phyloP scores from a whole-genome alignment of 1,284 basidiomycete species.

The Apiotrichum porosum region DNA sequence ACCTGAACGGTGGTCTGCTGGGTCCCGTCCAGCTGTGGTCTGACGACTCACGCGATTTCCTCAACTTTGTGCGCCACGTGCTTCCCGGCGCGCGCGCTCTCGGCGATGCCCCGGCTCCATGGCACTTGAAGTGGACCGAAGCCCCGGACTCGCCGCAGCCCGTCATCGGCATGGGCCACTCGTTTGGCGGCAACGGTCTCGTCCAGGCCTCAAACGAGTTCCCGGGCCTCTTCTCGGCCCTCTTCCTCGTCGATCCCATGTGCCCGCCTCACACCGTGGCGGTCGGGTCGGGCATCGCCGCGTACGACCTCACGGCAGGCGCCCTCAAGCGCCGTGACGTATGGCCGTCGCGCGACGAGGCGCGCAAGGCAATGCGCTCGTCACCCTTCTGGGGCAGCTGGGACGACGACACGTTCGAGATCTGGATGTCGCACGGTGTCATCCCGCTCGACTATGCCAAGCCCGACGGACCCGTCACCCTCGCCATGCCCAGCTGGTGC shows the following conservation, averaged over 20 bases:
- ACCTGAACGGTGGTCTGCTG: conserved; percentile 59
- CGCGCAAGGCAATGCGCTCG: conserved; percentile 51
- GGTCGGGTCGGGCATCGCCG: neutral
- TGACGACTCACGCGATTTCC: conserved; percentile 48
- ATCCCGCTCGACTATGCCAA: conserved; percentile 37
- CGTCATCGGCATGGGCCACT: conserved; percentile 69
- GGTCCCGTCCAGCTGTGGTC: conserved; percentile 42
- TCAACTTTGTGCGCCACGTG: conserved; percentile 47
- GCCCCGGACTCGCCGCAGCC: conserved; percentile 37
- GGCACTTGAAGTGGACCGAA: conserved; percentile 49
- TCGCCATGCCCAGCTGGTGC: conserved; percentile 32
- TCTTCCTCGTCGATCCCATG: conserved; percentile 73
- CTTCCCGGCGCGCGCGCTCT: conserved; percentile 30
- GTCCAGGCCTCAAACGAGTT: conserved; percentile 59
- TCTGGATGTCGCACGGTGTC: conserved; percentile 65
- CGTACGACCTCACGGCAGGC: conserved; percentile 33
- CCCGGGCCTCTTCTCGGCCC: conserved; percentile 65
- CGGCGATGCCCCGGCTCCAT: neutral
- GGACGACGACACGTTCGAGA: conserved; percentile 60
- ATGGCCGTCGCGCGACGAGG: conserved; percentile 5
- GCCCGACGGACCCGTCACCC: conserved; percentile 17
- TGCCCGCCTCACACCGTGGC: conserved; percentile 10
- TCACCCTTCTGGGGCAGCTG: conserved; percentile 42
- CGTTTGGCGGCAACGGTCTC: conserved; percentile 68
- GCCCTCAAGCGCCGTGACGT: conserved; percentile 51